A percentile compares a stretch with the other conserved stretches of the same genome.
Evolutionary conservation across 202 grass and related monocot genomes (phyloP).

Genomic region (Setaria viridis): DNA sequence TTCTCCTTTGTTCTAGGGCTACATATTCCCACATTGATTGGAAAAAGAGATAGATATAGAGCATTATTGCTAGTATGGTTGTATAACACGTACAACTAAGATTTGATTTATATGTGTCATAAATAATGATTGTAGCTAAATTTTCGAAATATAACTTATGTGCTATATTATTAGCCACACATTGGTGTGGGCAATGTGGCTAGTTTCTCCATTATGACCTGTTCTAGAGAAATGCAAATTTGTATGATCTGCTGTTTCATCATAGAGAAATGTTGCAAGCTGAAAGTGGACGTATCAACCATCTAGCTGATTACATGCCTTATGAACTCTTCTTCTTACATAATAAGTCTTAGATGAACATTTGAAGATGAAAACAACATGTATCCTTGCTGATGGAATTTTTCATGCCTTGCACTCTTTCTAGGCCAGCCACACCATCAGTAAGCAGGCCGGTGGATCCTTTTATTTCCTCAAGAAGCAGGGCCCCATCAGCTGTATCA

Average conservation of each 20-base stretch:
- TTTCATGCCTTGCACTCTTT: slow-evolving; percentile 36
- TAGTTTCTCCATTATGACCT: slow-evolving; percentile 15
- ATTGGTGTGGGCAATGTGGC: background rate
- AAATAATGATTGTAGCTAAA: background rate
- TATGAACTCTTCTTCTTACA: background rate
- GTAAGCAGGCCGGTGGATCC: slow-evolving; percentile 33
- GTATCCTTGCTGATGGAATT: slow-evolving; percentile 7
- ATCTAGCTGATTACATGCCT: slow-evolving; percentile 17
- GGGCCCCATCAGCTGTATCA: slow-evolving; percentile 39
- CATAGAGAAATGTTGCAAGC: slow-evolving; percentile 3
- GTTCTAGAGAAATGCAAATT: background rate
- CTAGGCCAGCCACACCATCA: slow-evolving; percentile 35
- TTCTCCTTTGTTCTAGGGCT: background rate
- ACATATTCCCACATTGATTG: background rate
- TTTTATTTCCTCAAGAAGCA: slow-evolving; percentile 50
- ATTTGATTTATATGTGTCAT: background rate
- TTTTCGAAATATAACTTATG: background rate
- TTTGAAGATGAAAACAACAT: slow-evolving; percentile 33
- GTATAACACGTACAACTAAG: background rate
- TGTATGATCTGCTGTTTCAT: background rate
- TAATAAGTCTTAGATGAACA: slow-evolving; percentile 17
- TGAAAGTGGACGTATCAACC: background rate
- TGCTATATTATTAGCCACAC: background rate
- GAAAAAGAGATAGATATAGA: background rate
- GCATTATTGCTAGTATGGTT: background rate